Evolutionary conservation across 1,139 yeast species (phyloP).

Genomic region (Tardiomyces depauwii): DNA sequence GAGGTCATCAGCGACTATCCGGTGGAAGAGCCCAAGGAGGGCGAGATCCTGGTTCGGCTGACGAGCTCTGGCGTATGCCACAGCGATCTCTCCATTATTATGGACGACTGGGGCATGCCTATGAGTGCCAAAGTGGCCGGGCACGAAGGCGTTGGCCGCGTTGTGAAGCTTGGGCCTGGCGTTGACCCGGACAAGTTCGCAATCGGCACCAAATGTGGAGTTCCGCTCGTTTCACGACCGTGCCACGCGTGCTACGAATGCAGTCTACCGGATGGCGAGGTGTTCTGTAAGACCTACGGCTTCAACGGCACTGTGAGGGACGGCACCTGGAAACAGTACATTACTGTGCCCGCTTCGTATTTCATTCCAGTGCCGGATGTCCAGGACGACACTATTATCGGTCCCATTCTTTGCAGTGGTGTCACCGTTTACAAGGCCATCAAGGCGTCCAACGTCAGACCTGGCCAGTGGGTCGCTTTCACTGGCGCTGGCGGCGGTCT

Average conservation of each 20-base stretch:
- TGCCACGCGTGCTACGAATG: conserved; percentile 69
- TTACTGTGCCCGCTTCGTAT: conserved; percentile 68
- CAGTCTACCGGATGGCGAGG: conserved; percentile 46
- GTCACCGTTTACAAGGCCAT: conserved; percentile 77
- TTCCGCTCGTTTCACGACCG: conserved; percentile 61
- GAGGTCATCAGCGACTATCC: not conserved
- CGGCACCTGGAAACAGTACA: conserved; percentile 76
- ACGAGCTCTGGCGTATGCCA: conserved; percentile 32
- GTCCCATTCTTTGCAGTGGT: conserved; percentile 77
- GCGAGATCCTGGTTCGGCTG: conserved; percentile 47
- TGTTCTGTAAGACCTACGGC: conserved; percentile 63
- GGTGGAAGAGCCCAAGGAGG: not conserved
- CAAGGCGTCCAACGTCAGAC: conserved; percentile 50
- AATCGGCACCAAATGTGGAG: conserved; percentile 63
- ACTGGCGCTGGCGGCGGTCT: conserved; percentile 85
- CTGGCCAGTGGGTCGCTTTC: conserved; percentile 74
- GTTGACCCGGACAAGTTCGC: conserved; percentile 55
- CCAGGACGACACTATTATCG: conserved; percentile 58
- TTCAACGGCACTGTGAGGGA: conserved; percentile 58
- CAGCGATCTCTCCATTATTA: conserved; percentile 50
- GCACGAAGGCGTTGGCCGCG: conserved; percentile 83
- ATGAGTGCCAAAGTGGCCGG: conserved; percentile 50
- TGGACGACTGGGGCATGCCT: conserved; percentile 57
- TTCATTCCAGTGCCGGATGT: conserved; percentile 68
- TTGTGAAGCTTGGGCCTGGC: conserved; percentile 57